Conservation (phyloP, 129 eudicot species). For the Escallonia herrerae region DNA sequence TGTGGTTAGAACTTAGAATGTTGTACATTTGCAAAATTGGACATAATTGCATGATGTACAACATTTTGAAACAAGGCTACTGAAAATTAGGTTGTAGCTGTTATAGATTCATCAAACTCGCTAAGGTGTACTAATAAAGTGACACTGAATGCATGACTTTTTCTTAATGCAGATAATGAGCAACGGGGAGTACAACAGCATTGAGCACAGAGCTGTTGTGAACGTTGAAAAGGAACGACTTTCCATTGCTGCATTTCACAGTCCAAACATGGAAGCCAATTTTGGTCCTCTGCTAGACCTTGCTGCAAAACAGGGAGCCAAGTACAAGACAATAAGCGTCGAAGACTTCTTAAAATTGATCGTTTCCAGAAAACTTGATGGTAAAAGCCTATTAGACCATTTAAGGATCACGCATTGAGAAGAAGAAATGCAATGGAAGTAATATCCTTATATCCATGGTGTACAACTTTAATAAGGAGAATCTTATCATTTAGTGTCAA, state of each 20-base stretch:
- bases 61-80: no score
- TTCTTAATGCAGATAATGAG: conserved; percentile 33
- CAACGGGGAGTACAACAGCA: conserved; percentile 44
- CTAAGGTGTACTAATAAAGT: background rate
- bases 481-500: no score
- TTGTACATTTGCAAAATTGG: background rate
- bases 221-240: conserved; percentile 30
- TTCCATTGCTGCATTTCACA: conserved; percentile 45
- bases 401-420: conserved; percentile 15
- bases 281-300: conserved; percentile 29
- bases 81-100: no score
- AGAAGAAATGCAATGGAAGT: no score
- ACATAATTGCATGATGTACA: no score
- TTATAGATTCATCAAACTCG: background rate
- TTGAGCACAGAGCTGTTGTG: conserved; percentile 50
- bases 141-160: background rate
- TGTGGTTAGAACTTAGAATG: background rate
- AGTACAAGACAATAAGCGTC: conserved; percentile 25
- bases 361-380: conserved; percentile 33
- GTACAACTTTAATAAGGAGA: no score
- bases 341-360: conserved; percentile 20
- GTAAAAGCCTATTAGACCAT: conserved; percentile 30
- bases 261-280: conserved; percentile 8
- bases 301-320: conserved; percentile 14
- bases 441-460: no score